Evolutionary conservation across 2,329 filamentous ascomycete species (phyloP), one percentile per base, ranked within the genome.

Genomic region (Colletotrichum incanum): DNA sequence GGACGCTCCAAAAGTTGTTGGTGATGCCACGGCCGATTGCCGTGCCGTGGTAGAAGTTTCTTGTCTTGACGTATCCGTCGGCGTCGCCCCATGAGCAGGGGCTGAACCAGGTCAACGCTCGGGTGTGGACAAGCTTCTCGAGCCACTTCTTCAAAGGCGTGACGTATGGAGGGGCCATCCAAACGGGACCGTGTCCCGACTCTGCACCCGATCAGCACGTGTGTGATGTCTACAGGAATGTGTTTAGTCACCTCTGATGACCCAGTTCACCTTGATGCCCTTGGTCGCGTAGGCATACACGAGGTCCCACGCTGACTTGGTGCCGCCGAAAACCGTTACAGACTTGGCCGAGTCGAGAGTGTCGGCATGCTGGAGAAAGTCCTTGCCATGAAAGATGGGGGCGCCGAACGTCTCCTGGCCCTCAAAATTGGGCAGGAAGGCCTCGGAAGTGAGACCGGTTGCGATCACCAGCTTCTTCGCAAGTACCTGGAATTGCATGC

Each of bases 101-200:
- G 63, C 89, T 91, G 80, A 95, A 90, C 90, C 92, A 94, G 2
- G 90, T 93, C 65, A 95, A 81, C 74, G 93, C 86, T 0, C 93
- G 90, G 0, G 89, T 92, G 41, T 86, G 87, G 5, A 92, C 86
- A 5, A 94, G 85, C 76, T 92, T 90, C 80, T 94, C 92, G 0
- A 94, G 82, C 86, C 89, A 90, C 70, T 86, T 87, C 78, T 91
- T 91, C n/a, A 93, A 77, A 0, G 91, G 91, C 1, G 92, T 93
- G 20, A 93, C 90, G 67, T 89, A 90, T 1, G 88, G 80, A 1
- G 89, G 88, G 0, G 88, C 80, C 79, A 93, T 85, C 85, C 85
- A 93, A 0, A 84, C 82, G 0, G 91, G 89, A 0, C 91, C 90
- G 70, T 89, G 86, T 2, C 90, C 90, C 37, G 81, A 84, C 41